These are phyloP conservation scores for Botrytis tulipae DNA, from an alignment of 2,329 filamentous ascomycete species.

Conservation along the genomic window DNA sequence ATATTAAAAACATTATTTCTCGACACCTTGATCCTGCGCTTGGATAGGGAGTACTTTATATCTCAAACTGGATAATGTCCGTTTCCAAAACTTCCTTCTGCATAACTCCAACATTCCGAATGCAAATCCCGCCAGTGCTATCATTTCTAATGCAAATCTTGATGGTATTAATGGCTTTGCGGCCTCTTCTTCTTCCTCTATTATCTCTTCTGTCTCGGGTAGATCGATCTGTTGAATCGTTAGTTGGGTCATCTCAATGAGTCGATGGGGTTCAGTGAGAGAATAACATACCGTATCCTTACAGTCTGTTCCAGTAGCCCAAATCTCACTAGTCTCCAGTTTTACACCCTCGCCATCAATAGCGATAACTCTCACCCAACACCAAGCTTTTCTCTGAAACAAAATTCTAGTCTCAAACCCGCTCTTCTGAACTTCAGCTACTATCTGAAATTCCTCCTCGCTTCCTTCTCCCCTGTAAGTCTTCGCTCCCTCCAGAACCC, in stretches of 20 bases:
- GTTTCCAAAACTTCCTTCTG: not conserved
- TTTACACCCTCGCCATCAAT: not conserved
- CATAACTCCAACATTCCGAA: not conserved
- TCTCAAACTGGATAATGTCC: not conserved
- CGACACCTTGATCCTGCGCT: not conserved
- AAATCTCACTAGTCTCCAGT: not conserved
- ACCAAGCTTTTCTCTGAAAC: slow-evolving; percentile 1
- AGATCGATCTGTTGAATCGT: not conserved
- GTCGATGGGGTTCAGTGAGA: not conserved
- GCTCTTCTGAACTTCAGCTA: not conserved
- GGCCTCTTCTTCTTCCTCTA: not conserved
- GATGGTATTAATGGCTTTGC: not conserved
- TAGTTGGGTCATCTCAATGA: not conserved
- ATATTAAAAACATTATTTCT: not conserved
- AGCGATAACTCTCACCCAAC: not conserved
- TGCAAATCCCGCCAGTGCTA: not conserved
- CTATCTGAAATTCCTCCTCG: not conserved
- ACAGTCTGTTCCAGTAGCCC: not conserved
- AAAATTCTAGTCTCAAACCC: not conserved
- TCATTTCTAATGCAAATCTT: not conserved
- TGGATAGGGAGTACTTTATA: not conserved
- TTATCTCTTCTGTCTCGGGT: not conserved
- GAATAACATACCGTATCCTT: not conserved
- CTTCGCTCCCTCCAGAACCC: not conserved
- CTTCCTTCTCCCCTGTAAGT: not conserved